Percentiles rank a stretch among this genome's conserved stretches.
Conservation (phyloP, 345 rosid genomes). For the Gynandropsis gynandra region DNA sequence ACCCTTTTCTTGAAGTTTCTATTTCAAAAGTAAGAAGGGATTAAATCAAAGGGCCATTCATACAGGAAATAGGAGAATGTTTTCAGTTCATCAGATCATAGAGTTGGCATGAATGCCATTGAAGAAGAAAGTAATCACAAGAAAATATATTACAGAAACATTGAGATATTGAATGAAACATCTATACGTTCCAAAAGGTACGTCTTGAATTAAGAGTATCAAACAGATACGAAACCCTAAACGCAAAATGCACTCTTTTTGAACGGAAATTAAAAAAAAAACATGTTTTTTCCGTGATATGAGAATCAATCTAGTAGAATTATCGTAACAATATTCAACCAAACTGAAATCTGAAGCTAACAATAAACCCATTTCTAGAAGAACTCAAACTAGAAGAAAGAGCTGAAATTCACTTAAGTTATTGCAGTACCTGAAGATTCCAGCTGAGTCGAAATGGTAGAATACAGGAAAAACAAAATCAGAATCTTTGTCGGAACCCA, state of each 20-base stretch:
- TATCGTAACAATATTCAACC: neutral
- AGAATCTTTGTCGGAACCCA: conserved; percentile 30
- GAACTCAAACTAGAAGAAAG: conserved; percentile 14
- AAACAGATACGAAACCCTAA: neutral
- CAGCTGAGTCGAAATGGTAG: conserved; percentile 10
- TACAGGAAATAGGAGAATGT: no score
- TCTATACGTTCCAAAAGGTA: no score
- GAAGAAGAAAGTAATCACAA: no score
- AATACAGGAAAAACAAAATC: conserved; percentile 12
- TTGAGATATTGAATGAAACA: no score
- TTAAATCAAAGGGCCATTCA: no score
- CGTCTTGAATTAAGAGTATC: no score
- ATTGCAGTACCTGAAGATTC: conserved; percentile 24
- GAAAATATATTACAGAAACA: no score
- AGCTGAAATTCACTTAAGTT: conserved; percentile 8
- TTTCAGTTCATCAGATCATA: no score
- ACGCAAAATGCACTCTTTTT: neutral
- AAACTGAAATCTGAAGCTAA: conserved; percentile 14
- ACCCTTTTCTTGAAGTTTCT: no score
- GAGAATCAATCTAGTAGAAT: neutral
- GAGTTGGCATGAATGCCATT: no score
- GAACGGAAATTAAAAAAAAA: conserved; percentile 4
- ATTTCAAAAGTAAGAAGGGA: no score
- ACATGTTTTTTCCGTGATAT: conserved; percentile 28
- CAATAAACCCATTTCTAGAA: conserved; percentile 4